Base-by-base conservation (phyloP, 768 basidiomycete species). In the Collybia nuda region DNA sequence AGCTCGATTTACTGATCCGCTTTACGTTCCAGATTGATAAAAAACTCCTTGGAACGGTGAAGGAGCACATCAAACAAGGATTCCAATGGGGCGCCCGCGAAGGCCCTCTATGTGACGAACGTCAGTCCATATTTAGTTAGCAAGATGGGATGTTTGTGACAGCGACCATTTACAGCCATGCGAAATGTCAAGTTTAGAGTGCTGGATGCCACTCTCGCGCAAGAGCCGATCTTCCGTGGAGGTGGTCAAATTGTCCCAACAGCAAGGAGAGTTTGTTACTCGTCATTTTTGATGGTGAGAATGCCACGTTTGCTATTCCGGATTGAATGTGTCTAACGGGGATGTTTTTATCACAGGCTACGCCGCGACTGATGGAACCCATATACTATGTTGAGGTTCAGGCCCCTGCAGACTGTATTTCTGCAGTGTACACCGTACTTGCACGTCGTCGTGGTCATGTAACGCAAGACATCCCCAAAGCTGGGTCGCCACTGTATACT, bases 371-470 rank as follows among this genome's bases (percentile, higher is more conserved):
- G 52, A 93, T 96, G 85, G 96, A 99, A 68, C 97, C 97, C 3
- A 86, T 98, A 54, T 98, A 96, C 77, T 98, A 93, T 64, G 96
- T 98, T 47, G 97, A 99, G 69, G 95, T 99, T n/a, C 96, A 98
- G 69, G 92, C 96, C 6, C 97, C 97, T 6, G 93, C 95, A 15
- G 97, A 99, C 66, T 98, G 97, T 64, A 95, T 99, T 55, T 97
- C 97, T 18, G 94, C 95, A 9, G 95, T 99, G 29, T 98, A 98
- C 68, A 97, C 94, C 4, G 97, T 98, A 40, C 88, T 99, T 46
- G 95, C 97, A n/a, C 84, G 97, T 53, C 88, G 97, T 51, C 84
- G 97, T 70, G 97, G 97, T n/a, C 97, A 99, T 67, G 97, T 99
- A 56, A 98, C 96, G 0, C 92, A 97, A 66, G 97, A 99, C 65